Conservation (phyloP, 2,329 filamentous ascomycete species). For the Diplodia sapinea region DNA sequence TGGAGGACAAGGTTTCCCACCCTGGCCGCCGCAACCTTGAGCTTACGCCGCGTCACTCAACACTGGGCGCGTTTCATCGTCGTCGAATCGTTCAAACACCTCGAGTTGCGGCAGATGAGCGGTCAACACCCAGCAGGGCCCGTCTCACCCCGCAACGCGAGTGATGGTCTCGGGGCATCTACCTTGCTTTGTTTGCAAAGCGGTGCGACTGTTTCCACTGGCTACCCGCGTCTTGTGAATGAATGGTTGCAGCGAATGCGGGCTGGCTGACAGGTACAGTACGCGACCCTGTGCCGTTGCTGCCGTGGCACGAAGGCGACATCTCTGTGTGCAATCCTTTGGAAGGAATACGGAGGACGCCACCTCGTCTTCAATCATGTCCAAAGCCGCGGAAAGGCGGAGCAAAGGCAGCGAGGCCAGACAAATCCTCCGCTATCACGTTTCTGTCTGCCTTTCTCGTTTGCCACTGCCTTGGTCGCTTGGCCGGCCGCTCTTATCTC, state of each 20-base stretch:
- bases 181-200: not conserved
- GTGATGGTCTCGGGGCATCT: not conserved
- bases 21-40: not conserved
- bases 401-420: too few species aligned
- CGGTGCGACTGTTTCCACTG: not conserved
- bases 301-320: not conserved
- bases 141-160: too few species aligned
- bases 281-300: not conserved
- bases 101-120: not conserved
- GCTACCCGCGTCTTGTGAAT: not conserved
- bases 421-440: not conserved
- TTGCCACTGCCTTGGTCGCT: constrained; percentile 13
- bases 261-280: not conserved
- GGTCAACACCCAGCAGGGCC: not conserved
- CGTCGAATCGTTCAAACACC: not conserved
- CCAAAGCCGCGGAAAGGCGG: not conserved
- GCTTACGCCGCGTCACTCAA: not conserved
- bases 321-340: not conserved
- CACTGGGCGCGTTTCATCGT: not conserved
- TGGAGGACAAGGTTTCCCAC: not conserved
- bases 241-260: not conserved
- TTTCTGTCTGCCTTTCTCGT: constrained; percentile 15
- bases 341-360: not conserved
- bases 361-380: too few species aligned
- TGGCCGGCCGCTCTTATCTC: constrained; percentile 12